Evolutionary conservation across 1,284 basidiomycete genomes (phyloP).

Genomic region (Moesziomyces sp.): DNA sequence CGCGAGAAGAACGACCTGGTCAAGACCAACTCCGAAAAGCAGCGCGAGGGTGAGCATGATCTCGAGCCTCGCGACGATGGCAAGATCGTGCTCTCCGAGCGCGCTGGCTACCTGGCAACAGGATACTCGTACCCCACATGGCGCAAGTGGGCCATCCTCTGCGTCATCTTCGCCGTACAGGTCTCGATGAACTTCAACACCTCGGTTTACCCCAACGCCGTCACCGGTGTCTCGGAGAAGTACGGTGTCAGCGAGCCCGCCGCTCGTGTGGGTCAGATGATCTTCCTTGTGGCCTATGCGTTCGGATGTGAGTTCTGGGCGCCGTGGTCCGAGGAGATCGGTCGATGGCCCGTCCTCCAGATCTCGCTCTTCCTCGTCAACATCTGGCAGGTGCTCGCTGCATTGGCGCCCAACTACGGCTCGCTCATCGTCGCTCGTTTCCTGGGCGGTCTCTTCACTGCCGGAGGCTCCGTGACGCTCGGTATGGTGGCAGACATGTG

Average conservation of each 20-base stretch:
- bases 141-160: constrained; percentile 69
- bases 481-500: constrained; percentile 69
- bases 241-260: constrained; percentile 68
- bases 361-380: constrained; percentile 67
- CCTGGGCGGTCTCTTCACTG: constrained; percentile 67
- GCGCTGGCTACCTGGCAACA: constrained; percentile 63
- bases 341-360: constrained; percentile 65
- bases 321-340: constrained; percentile 67
- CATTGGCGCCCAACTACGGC: constrained; percentile 64
- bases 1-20: constrained; percentile 40
- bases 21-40: constrained; percentile 48
- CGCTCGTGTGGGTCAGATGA: constrained; percentile 68
- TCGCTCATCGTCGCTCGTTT: constrained; percentile 64
- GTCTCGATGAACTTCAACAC: constrained; percentile 69
- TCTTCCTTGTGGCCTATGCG: constrained; percentile 69
- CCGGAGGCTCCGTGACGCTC: constrained; percentile 69
- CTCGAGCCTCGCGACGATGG: constrained; percentile 55
- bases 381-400: constrained; percentile 63
- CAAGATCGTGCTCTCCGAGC: constrained; percentile 64
- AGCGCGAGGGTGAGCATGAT: constrained; percentile 42
- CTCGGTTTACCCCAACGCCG: constrained; percentile 67
- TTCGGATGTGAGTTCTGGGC: constrained; percentile 68
- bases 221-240: constrained; percentile 57
- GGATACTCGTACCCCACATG: constrained; percentile 59
- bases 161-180: constrained; percentile 68